These are phyloP conservation scores for Anisodus acutangulus DNA, from an alignment of 257 asterid species.

Conservation along the genomic window DNA sequence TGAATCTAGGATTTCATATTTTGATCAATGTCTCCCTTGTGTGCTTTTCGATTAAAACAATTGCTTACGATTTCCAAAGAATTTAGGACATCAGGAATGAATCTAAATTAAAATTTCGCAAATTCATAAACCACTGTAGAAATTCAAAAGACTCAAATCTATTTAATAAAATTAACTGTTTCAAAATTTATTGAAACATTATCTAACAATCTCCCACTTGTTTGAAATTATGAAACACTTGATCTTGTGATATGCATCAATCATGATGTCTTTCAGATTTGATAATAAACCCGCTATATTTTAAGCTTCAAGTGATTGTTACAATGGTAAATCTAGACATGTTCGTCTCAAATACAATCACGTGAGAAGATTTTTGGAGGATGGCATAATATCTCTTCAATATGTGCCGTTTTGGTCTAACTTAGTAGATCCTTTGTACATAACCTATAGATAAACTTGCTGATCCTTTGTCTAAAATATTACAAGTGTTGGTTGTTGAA, in stretches of 20 bases:
- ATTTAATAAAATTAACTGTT: neutral
- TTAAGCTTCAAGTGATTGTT: neutral
- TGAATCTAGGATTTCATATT: neutral
- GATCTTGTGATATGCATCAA: neutral
- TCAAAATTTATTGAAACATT: neutral
- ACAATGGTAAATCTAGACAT: neutral
- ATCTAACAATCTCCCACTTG: neutral
- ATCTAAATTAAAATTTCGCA: neutral
- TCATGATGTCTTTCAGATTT: neutral
- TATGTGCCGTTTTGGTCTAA: neutral
- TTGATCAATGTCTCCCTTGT: neutral
- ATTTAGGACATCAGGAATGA: neutral
- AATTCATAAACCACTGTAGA: neutral
- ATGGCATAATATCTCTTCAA: neutral
- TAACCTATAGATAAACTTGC: neutral
- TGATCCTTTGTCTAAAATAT: no score
- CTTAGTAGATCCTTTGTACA: neutral
- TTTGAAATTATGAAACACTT: neutral
- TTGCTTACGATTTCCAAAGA: neutral
- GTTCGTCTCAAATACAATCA: neutral
- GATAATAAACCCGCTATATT: neutral
- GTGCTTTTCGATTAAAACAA: neutral
- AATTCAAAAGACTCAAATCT: neutral
- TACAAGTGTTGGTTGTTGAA: no score
- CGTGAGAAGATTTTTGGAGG: neutral